Evolutionary conservation across 2,329 filamentous ascomycete species (phyloP), one percentile per base, ranked within the genome.

Genomic region (Decorospora gaudefroyi): DNA sequence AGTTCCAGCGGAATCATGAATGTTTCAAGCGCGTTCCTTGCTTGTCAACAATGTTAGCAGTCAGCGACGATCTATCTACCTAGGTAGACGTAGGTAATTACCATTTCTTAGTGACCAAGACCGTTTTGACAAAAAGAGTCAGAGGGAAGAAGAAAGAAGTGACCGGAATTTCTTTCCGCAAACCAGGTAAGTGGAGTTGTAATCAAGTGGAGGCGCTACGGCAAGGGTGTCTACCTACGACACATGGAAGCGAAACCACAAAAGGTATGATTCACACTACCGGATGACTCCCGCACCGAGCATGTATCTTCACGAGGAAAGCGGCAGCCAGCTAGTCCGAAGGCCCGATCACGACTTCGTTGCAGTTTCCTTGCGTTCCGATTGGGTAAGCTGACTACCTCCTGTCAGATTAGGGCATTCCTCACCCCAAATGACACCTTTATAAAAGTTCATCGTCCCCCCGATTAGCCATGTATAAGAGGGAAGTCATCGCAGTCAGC

Each of bases 341-440:
- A 46, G 48, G 39, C 25, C 49, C 46, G 42, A 43, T 40, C 23
- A 22, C 36, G 31, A 35, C 43, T 47, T 44, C 51, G 46, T 47
- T 35, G 53, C 51, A 41, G 30, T 53, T 63, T 62, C 61, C 62
- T 51, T 50, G 52, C 48, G 29, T 41, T 62, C 62, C 62, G 62
- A 64, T 64, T 63, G 57, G 62, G 35, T 18, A 33, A 29, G 41
- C 34, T 36, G 41, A 46, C 45, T 38, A 47, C 39, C 36, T 43
- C 31, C 34, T 10, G 32, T 29, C 35, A 42, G 15, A 25, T 15
- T 23, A 30, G 27, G 16, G 13, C 18, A 13, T 44, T 46, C 53
- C 46, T 33, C 28, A 37, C 33, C 50, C 53, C 46, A 53, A 49
- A 49, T 40, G 21, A 51, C 49, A 43, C 35, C 42, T 50, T 46